phyloP scores from a whole-genome alignment of 768 basidiomycete species.

The Mycena rosella region DNA sequence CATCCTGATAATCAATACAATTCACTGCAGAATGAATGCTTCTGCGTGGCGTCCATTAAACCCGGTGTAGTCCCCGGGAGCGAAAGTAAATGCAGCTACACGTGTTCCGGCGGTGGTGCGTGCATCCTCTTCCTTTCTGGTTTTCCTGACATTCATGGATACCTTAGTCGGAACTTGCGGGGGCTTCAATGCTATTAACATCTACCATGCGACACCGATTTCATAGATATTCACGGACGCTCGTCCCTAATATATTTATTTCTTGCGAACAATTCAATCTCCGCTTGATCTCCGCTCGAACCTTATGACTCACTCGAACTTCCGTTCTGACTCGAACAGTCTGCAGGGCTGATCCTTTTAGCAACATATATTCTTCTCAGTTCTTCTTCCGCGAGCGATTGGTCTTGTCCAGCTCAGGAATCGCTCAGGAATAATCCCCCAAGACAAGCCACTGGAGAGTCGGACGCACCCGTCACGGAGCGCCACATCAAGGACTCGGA shows the following conservation, averaged over 20 bases:
- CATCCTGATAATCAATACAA: no score
- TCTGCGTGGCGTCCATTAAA: slow-evolving; percentile 14
- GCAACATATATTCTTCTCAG: not conserved
- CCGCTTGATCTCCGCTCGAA: not conserved
- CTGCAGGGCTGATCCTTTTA: not conserved
- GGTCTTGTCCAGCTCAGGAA: no score
- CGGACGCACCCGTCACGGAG: no score
- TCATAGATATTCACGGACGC: no score
- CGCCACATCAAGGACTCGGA: no score
- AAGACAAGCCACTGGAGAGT: no score
- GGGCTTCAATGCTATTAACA: slow-evolving; percentile 8
- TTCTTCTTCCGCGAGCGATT: no score
- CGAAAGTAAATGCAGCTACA: not conserved
- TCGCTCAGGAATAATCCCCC: no score
- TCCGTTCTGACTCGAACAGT: not conserved
- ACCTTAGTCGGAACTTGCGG: slow-evolving; percentile 5
- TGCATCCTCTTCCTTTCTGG: no score
- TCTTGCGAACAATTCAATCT: not conserved
- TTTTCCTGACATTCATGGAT: no score
- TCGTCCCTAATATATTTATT: no score
- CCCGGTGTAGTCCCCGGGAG: slow-evolving; percentile 4
- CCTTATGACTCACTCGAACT: not conserved
- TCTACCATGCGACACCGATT: no score
- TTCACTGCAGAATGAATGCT: slow-evolving; percentile 10
- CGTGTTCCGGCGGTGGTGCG: not conserved